These are phyloP conservation scores for Pulveroboletus sp. DNA, from an alignment of 768 basidiomycete genomes.

Conservation along the genomic window DNA sequence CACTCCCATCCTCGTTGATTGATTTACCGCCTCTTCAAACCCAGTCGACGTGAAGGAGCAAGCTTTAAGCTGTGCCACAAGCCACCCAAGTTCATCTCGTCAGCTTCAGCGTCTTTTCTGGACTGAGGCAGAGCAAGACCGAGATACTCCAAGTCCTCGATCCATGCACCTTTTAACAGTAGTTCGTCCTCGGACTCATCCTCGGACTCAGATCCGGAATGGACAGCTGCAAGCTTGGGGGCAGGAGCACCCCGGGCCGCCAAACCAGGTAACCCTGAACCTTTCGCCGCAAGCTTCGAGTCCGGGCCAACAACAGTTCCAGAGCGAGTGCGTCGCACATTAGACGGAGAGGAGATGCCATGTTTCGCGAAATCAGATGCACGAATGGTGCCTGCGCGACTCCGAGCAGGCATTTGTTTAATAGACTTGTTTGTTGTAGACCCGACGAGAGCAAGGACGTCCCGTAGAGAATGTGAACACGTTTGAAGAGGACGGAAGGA, in stretches of 20 bases:
- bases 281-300: constrained; percentile 19
- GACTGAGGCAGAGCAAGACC: constrained; percentile 9
- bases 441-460: neutral
- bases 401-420: constrained; percentile 18
- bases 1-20: neutral
- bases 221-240: neutral
- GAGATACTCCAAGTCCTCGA: constrained; percentile 21
- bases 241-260: neutral
- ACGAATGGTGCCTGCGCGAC: constrained; percentile 48
- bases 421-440: constrained; percentile 10
- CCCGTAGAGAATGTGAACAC: constrained; percentile 24
- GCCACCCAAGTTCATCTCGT: constrained; percentile 30
- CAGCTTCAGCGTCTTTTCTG: constrained; percentile 4
- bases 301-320: constrained; percentile 40
- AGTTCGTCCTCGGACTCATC: constrained; percentile 24
- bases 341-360: constrained; percentile 5
- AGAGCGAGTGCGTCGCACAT: constrained; percentile 42
- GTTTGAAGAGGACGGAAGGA: neutral
- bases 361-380: constrained; percentile 39
- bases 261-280: neutral
- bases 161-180: constrained; percentile 17
- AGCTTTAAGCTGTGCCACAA: constrained; percentile 6
- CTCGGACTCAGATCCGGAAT: constrained; percentile 4
- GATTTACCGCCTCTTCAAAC: constrained; percentile 9
- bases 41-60: constrained; percentile 5